Conservation (phyloP, 192 early-diverging fungal genomes). For the Linnemannia exigua region DNA sequence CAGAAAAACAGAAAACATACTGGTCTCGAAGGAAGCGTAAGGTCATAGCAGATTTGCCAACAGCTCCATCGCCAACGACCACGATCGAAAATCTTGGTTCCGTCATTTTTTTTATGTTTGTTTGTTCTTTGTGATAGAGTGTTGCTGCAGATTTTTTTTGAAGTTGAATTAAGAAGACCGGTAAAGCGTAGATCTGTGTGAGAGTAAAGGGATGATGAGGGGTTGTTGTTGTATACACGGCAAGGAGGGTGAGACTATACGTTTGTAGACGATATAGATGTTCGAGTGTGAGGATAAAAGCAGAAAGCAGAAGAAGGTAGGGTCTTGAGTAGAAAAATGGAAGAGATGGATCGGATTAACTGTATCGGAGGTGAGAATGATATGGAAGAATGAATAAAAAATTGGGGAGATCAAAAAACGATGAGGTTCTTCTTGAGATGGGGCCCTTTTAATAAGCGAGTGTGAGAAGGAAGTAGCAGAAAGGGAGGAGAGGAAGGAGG, state of each 20-base stretch:
- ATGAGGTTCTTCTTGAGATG: neutral
- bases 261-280: too few relatives aligned
- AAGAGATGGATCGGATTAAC: too few relatives aligned
- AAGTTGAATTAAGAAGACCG: too few relatives aligned
- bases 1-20: constrained; percentile 37
- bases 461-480: neutral
- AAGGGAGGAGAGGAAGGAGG: neutral
- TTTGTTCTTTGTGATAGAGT: neutral
- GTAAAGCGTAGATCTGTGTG: too few relatives aligned
- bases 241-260: too few relatives aligned
- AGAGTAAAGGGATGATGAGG: neutral
- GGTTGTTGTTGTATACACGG: too few relatives aligned
- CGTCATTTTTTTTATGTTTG: neutral
- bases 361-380: too few relatives aligned
- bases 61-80: constrained; percentile 54
- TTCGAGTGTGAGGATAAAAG: too few relatives aligned
- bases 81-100: constrained; percentile 37
- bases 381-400: too few relatives aligned
- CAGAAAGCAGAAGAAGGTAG: too few relatives aligned
- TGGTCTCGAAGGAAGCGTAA: constrained; percentile 87
- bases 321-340: too few relatives aligned
- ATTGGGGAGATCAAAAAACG: too few relatives aligned
- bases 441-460: neutral
- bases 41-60: constrained; percentile 84
- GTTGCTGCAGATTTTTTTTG: neutral